Percentiles rank a stretch among this genome's conserved stretches.
phyloP scores from a whole-genome alignment of 139 green algal species.

The Asterochloris erici region DNA sequence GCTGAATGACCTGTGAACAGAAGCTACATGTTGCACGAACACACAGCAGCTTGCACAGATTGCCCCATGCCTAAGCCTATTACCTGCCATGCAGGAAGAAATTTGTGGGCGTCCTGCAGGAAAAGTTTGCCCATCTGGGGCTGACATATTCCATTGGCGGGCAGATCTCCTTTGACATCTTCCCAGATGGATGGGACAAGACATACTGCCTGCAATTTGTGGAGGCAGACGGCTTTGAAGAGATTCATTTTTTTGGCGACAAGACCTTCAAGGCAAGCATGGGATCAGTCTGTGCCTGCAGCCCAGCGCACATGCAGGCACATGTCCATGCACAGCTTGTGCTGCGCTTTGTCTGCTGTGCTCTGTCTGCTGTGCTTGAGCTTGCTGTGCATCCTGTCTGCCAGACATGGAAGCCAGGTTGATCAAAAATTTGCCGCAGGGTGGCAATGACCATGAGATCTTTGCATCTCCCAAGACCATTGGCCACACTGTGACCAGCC shows the following conservation, averaged over 20 bases:
- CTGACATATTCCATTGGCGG: slow-evolving; percentile 96
- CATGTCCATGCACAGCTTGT: too few species aligned
- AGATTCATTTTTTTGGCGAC: slow-evolving; percentile 99
- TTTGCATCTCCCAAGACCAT: slow-evolving; percentile 80
- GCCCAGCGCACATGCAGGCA: too few species aligned
- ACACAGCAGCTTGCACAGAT: too few species aligned
- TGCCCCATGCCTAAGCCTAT: too few species aligned
- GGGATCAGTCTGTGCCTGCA: not conserved
- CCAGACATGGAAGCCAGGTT: too few species aligned
- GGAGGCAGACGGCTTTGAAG: slow-evolving; percentile 79
- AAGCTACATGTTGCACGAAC: too few species aligned
- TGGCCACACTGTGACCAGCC: slow-evolving; percentile 90
- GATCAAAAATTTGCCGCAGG: slow-evolving; percentile 47
- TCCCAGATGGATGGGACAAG: slow-evolving; percentile 98
- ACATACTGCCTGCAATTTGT: slow-evolving; percentile 98
- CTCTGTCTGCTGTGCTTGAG: too few species aligned
- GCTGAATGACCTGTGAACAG: too few species aligned
- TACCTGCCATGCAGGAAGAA: slow-evolving; percentile 55
- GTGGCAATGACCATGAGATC: slow-evolving; percentile 99
- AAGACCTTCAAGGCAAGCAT: slow-evolving; percentile 89
- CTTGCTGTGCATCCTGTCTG: too few species aligned
- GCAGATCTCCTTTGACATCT: slow-evolving; percentile 99
- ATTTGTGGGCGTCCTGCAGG: slow-evolving; percentile 80
- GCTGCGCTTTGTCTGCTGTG: too few species aligned
- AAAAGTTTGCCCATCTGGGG: slow-evolving; percentile 86